phyloP scores from a whole-genome alignment of 768 basidiomycete species.

The Flagelloscypha sp. region DNA sequence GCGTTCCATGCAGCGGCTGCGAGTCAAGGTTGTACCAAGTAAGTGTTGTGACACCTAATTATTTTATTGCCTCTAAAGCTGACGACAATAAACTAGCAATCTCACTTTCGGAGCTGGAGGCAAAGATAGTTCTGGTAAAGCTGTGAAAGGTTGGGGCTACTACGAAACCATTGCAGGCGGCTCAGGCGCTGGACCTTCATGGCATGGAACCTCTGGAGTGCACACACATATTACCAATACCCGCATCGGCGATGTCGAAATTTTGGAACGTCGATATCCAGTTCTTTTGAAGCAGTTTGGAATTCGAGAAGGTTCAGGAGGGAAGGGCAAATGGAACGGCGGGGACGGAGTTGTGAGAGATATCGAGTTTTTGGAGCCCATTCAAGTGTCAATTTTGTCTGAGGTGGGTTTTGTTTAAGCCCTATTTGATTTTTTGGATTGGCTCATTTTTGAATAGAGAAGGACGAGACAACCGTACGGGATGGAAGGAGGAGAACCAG shows the following conservation, averaged over 20 bases:
- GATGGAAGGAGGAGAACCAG: conserved; percentile 69
- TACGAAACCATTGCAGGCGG: conserved; percentile 95
- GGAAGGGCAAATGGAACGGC: conserved; percentile 63
- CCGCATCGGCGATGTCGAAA: conserved; percentile 88
- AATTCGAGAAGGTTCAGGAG: conserved; percentile 60
- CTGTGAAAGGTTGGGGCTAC: conserved; percentile 82
- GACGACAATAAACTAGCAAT: conserved; percentile 39
- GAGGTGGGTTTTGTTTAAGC: conserved; percentile 43
- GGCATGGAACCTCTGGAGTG: conserved; percentile 91
- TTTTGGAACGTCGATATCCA: conserved; percentile 89
- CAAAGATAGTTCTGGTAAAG: conserved; percentile 72
- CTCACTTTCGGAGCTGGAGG: conserved; percentile 85
- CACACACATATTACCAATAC: conserved; percentile 94
- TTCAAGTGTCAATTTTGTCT: conserved; percentile 84
- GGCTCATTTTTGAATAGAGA: conserved; percentile 35
- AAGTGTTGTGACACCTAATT: conserved; percentile 17
- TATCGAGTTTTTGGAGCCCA: conserved; percentile 69
- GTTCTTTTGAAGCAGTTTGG: conserved; percentile 83
- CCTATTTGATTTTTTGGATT: not conserved
- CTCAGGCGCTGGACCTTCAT: conserved; percentile 79
- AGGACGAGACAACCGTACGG: conserved; percentile 85
- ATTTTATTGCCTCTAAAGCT: conserved; percentile 4
- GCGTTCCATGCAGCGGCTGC: conserved; percentile 90
- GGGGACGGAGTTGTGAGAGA: conserved; percentile 83
- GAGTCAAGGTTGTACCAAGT: conserved; percentile 93